A percentile compares a stretch with the other conserved stretches of the same genome.
phyloP scores from a whole-genome alignment of 176 grass and related monocot genomes.

The Oryza brachyantha region DNA sequence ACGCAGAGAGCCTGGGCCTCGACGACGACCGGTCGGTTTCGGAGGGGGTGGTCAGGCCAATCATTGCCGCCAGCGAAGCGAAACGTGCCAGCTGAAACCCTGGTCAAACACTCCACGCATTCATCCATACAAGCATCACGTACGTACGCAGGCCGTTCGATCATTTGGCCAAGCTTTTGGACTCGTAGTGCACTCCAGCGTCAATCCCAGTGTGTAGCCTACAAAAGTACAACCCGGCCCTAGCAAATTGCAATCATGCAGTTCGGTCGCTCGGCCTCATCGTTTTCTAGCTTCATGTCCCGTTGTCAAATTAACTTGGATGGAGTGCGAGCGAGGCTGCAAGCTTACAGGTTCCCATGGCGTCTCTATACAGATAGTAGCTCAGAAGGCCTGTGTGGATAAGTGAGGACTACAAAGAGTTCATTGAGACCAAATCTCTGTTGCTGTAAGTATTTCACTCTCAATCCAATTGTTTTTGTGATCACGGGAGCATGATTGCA shows the following conservation, averaged over 20 bases:
- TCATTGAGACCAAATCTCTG: background rate
- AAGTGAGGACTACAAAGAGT: background rate
- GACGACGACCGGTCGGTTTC: background rate
- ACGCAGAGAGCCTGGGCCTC: background rate
- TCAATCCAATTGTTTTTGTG: background rate
- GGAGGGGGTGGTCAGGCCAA: background rate
- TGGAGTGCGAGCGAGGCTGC: too few relatives aligned
- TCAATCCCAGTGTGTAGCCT: background rate
- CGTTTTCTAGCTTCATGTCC: background rate
- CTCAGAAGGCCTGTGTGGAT: background rate
- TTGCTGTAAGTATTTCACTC: background rate
- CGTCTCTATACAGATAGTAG: background rate
- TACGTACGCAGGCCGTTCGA: background rate
- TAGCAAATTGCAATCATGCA: background rate
- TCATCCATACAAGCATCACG: background rate
- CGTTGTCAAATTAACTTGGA: background rate
- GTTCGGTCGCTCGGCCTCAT: background rate
- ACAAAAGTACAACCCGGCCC: background rate
- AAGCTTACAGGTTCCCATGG: background rate
- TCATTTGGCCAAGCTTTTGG: background rate
- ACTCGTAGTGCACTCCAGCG: conserved; percentile 29
- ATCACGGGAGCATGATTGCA: background rate
- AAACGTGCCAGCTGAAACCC: conserved; percentile 1
- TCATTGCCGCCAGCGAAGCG: conserved; percentile 11
- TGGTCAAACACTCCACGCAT: conserved; percentile 29